Percentiles rank a stretch among this genome's conserved stretches.
These are phyloP conservation scores for Debaryomycetaceae sp. DNA, from an alignment of 1,139 yeast species.

Conservation along the genomic window DNA sequence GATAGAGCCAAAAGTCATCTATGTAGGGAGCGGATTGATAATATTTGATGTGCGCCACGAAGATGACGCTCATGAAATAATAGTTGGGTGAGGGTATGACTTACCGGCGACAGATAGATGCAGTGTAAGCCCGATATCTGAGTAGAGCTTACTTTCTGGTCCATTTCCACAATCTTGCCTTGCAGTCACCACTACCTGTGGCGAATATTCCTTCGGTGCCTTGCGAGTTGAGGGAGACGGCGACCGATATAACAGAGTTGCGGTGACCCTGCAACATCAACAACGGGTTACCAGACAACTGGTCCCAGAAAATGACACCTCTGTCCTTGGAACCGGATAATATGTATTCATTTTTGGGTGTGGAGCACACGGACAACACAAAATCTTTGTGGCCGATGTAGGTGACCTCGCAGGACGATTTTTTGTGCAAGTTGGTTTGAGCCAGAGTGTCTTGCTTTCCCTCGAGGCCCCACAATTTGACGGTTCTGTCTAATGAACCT, in stretches of 20 bases:
- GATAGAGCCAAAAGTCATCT: background rate
- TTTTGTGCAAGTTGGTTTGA: slow-evolving; percentile 23
- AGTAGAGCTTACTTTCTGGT: slow-evolving; percentile 17
- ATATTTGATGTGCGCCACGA: no score
- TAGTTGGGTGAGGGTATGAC: no score
- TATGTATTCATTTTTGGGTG: slow-evolving; percentile 90
- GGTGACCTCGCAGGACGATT: slow-evolving; percentile 81
- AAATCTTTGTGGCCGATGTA: slow-evolving; percentile 96
- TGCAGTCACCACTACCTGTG: slow-evolving; percentile 97
- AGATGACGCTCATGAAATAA: no score
- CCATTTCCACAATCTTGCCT: slow-evolving; percentile 95
- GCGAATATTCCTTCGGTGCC: slow-evolving; percentile 82
- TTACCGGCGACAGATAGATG: background rate
- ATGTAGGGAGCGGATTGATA: background rate
- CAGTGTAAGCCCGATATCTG: background rate
- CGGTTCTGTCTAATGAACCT: slow-evolving; percentile 94
- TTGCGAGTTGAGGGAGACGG: slow-evolving; percentile 75
- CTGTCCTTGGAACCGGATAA: slow-evolving; percentile 95
- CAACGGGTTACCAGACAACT: slow-evolving; percentile 85
- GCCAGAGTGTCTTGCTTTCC: slow-evolving; percentile 48
- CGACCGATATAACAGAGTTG: slow-evolving; percentile 92
- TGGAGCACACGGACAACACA: slow-evolving; percentile 89
- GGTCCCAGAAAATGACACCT: slow-evolving; percentile 97
- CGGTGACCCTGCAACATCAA: slow-evolving; percentile 96
- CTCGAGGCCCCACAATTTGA: slow-evolving; percentile 88